phyloP scores from a whole-genome alignment of 768 basidiomycete genomes.

The Pulveroboletus sp. region DNA sequence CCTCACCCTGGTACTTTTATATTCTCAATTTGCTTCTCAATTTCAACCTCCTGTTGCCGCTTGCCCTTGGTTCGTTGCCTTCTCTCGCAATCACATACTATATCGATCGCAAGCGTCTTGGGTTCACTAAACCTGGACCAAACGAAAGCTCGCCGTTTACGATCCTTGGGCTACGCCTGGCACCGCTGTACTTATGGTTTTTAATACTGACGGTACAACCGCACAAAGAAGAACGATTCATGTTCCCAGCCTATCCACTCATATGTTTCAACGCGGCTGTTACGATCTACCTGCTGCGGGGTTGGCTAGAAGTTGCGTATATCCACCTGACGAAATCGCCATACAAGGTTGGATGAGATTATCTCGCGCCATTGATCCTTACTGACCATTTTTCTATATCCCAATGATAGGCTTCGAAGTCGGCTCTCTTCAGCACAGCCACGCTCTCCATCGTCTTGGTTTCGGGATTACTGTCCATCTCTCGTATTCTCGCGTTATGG shows the following conservation, averaged over 20 bases:
- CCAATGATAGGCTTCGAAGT: constrained; percentile 64
- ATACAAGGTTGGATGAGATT: constrained; percentile 59
- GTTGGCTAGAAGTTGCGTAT: constrained; percentile 80
- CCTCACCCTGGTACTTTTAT: constrained; percentile 85
- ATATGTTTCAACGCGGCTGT: constrained; percentile 94
- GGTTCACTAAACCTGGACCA: constrained; percentile 43
- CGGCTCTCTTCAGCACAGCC: constrained; percentile 70
- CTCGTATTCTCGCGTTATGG: constrained; percentile 79
- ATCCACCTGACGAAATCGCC: constrained; percentile 78
- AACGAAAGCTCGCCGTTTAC: constrained; percentile 80
- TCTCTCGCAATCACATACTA: constrained; percentile 69
- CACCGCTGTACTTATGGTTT: constrained; percentile 92
- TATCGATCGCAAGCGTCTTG: constrained; percentile 77
- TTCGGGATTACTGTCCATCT: constrained; percentile 67
- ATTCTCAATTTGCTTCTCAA: constrained; percentile 86
- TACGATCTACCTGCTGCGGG: constrained; percentile 79
- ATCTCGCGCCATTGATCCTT: constrained; percentile 1
- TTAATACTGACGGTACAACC: constrained; percentile 74
- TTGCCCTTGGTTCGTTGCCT: constrained; percentile 82
- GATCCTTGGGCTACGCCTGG: constrained; percentile 70
- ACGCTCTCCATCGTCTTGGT: constrained; percentile 70
- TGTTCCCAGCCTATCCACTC: constrained; percentile 91
- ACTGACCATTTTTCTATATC: background rate
- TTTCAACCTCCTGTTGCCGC: constrained; percentile 83
- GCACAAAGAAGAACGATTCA: constrained; percentile 99